These are phyloP conservation scores for Auricularia sp. DNA, from an alignment of 768 basidiomycete species.

Conservation along the genomic window DNA sequence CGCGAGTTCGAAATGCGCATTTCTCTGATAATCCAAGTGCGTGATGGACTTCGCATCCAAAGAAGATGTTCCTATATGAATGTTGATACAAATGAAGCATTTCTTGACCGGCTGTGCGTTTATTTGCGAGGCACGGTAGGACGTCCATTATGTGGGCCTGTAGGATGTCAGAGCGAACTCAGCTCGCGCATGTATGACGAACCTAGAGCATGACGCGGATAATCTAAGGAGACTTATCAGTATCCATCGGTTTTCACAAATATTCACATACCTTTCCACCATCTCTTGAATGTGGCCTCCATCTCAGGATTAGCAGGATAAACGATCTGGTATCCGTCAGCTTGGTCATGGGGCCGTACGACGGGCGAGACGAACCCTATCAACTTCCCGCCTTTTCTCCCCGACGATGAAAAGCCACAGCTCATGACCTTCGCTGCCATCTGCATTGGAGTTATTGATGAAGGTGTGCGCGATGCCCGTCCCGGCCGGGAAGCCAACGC, in stretches of 20 bases:
- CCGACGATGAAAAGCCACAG: conserved; percentile 14
- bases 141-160: not conserved
- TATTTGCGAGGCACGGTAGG: not conserved
- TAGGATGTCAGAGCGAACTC: not conserved
- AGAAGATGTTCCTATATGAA: too few relatives aligned
- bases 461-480: conserved; percentile 14
- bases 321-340: not conserved
- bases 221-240: not conserved
- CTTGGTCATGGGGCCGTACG: not conserved
- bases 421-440: conserved; percentile 10
- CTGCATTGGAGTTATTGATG: conserved; percentile 15
- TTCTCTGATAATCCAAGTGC: too few relatives aligned
- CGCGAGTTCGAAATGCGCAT: too few relatives aligned
- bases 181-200: not conserved
- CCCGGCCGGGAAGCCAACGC: conserved; percentile 13
- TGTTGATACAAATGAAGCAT: too few relatives aligned
- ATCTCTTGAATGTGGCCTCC: not conserved
- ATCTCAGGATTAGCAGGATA: conserved; percentile 9
- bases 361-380: not conserved
- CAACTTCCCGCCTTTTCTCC: conserved; percentile 7
- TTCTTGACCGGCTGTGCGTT: too few relatives aligned
- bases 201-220: not conserved
- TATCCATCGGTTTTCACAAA: too few relatives aligned
- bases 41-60: too few relatives aligned
- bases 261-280: conserved; percentile 9